These are phyloP conservation scores for Thelonectria olida DNA, from an alignment of 2,329 filamentous ascomycete genomes.

Conservation along the genomic window DNA sequence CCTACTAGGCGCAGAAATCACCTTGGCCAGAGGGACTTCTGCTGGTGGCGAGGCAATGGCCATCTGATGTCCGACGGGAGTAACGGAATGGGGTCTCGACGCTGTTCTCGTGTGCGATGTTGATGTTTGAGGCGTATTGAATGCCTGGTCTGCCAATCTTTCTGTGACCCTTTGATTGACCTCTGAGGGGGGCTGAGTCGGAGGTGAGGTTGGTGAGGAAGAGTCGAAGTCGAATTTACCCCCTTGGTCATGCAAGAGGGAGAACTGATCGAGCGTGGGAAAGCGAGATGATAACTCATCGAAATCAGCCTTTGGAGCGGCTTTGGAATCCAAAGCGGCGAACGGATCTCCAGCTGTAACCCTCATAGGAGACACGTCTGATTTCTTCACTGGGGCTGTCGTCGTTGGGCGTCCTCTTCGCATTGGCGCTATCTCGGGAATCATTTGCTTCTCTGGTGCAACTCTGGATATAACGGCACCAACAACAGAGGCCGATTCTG, in stretches of 20 bases:
- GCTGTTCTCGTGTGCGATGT: constrained; percentile 30
- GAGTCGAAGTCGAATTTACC: constrained; percentile 85
- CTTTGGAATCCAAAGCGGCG: constrained; percentile 80
- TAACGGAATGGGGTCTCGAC: constrained; percentile 44
- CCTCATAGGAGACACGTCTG: constrained; percentile 70
- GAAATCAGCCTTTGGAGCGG: constrained; percentile 56
- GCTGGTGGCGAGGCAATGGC: constrained; percentile 37
- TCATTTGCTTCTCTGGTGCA: constrained; percentile 72
- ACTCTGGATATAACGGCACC: constrained; percentile 86
- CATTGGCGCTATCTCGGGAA: constrained; percentile 95
- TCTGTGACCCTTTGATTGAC: constrained; percentile 76
- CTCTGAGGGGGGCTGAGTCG: constrained; percentile 53
- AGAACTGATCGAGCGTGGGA: constrained; percentile 92
- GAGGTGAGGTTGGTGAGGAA: constrained; percentile 57
- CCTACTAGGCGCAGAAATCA: constrained; percentile 52
- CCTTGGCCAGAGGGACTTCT: constrained; percentile 48
- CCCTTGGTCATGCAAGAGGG: constrained; percentile 85
- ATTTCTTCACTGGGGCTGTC: constrained; percentile 46
- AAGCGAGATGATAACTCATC: constrained; percentile 90
- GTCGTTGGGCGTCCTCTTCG: constrained; percentile 76
- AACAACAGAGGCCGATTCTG: constrained; percentile 68
- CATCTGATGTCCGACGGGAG: constrained; percentile 38
- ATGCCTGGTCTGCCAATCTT: constrained; percentile 85
- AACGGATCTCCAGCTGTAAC: constrained; percentile 84
- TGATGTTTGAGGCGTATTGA: constrained; percentile 59